Conservation (phyloP, 257 asterid species). For the Solanum arcanum region DNA sequence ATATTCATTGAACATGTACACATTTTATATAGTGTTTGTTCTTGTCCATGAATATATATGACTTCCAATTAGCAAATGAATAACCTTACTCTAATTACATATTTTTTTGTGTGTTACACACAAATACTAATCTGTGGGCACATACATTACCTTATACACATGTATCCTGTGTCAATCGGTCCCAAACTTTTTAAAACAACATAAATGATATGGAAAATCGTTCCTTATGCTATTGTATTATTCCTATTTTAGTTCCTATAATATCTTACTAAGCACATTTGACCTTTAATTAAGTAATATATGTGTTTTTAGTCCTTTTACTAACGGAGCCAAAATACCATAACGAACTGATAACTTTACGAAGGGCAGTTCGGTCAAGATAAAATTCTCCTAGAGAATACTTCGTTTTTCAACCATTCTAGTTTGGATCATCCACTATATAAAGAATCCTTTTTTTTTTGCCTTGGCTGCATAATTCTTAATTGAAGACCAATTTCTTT, state of each 20-base stretch:
- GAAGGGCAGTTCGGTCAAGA: background rate
- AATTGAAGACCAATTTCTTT: background rate
- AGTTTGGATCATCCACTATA: background rate
- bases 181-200: background rate
- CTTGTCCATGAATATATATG: background rate
- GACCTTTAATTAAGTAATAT: background rate
- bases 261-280: background rate
- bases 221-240: background rate
- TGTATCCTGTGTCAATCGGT: background rate
- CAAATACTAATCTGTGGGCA: background rate
- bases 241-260: background rate
- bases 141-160: background rate
- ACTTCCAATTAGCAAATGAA: background rate
- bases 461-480: background rate
- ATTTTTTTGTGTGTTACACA: background rate
- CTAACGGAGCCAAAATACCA: background rate
- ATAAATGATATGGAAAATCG: background rate
- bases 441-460: no score
- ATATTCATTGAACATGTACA: background rate
- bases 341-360: background rate
- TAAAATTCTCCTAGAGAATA: background rate
- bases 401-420: background rate
- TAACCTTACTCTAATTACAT: background rate
- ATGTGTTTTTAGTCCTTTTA: background rate
- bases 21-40: background rate